Evolutionary conservation across 139 green algal species (phyloP).

Genomic region (Micractinium conductrix): DNA sequence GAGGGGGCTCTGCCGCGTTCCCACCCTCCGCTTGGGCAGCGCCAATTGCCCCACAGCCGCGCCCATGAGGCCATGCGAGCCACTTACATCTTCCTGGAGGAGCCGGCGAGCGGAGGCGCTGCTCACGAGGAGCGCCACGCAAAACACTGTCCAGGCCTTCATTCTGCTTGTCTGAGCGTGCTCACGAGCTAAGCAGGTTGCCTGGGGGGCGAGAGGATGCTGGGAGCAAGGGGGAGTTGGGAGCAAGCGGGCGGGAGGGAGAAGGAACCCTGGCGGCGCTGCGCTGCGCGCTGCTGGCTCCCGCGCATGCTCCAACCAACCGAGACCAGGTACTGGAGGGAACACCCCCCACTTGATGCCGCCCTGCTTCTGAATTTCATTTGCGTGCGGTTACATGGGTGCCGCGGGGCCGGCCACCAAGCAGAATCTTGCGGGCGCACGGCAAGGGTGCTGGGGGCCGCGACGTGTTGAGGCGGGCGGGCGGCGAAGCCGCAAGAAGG

Average conservation of each 20-base stretch:
- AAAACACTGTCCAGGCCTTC: background rate
- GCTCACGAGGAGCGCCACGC: background rate
- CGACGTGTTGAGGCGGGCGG: too few species aligned
- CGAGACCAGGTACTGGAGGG: too few species aligned
- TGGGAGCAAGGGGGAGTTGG: background rate
- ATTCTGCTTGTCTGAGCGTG: background rate
- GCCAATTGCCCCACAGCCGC: background rate
- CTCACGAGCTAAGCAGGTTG: background rate
- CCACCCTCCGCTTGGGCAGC: too few species aligned
- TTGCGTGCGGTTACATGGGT: too few species aligned
- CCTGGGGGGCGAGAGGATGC: background rate
- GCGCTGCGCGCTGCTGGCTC: background rate
- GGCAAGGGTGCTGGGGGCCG: too few species aligned
- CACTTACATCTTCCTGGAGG: background rate
- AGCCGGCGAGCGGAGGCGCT: background rate
- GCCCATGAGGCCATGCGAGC: background rate
- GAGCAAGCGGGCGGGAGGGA: background rate
- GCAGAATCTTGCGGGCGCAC: too few species aligned
- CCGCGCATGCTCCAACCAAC: too few species aligned
- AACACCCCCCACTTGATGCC: too few species aligned
- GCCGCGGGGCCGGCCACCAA: too few species aligned
- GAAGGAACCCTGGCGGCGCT: background rate
- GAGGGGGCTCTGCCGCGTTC: background rate
- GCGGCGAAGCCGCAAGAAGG: too few species aligned
- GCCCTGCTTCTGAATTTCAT: too few species aligned